Evolutionary conservation across 2,329 filamentous ascomycete genomes (phyloP).

Genomic region (Neofusicoccum laricinum): DNA sequence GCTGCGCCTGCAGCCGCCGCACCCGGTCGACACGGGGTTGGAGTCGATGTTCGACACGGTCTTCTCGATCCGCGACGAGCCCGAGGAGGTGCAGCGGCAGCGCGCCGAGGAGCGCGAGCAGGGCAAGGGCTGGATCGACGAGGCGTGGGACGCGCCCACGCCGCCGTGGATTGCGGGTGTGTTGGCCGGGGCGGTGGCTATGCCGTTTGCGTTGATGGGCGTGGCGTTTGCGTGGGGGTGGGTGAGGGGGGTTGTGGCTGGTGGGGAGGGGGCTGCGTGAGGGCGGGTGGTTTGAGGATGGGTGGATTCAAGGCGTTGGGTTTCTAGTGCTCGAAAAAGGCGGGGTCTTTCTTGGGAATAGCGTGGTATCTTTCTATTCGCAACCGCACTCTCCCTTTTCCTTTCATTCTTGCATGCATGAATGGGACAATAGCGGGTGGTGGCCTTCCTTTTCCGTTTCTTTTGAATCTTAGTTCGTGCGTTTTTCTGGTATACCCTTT

Average conservation of each 20-base stretch:
- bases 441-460: too few relatives aligned
- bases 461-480: too few relatives aligned
- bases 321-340: too few relatives aligned
- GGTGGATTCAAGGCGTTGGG: too few relatives aligned
- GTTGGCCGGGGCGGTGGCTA: background rate
- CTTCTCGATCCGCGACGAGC: constrained; percentile 21
- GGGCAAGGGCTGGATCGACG: background rate
- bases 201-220: background rate
- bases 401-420: too few relatives aligned
- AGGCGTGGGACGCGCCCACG: background rate
- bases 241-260: background rate
- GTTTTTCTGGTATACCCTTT: too few relatives aligned
- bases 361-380: too few relatives aligned
- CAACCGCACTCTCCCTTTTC: too few relatives aligned
- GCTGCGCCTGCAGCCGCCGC: constrained; percentile 14
- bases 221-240: background rate
- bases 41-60: constrained; percentile 22
- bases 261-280: background rate
- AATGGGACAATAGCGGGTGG: too few relatives aligned
- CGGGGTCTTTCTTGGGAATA: too few relatives aligned
- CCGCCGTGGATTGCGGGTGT: background rate
- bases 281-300: too few relatives aligned
- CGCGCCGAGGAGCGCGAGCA: constrained; percentile 5
- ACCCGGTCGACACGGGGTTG: constrained; percentile 21
- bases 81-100: constrained; percentile 17